These are phyloP conservation scores for Aspergillus incahuasiensis DNA, from an alignment of 495 filamentous ascomycete species.

Conservation along the genomic window DNA sequence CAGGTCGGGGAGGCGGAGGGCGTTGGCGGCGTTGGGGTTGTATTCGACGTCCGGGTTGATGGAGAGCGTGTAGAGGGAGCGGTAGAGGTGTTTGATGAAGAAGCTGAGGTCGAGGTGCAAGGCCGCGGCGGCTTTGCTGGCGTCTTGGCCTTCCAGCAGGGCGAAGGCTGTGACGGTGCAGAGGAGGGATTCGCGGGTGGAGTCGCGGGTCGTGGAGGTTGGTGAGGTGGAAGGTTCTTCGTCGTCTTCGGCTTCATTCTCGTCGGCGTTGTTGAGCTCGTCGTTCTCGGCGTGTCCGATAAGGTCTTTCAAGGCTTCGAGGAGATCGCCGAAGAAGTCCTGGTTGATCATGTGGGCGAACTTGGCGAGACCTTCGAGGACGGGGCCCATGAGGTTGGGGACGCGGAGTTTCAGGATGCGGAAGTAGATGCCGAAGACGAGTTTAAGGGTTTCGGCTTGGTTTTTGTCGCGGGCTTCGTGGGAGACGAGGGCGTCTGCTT, in stretches of 20 bases:
- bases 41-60: constrained; percentile 83
- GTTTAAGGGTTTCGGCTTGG: constrained; percentile 89
- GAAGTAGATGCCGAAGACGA: constrained; percentile 94
- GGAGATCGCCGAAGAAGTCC: constrained; percentile 93
- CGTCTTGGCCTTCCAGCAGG: constrained; percentile 84
- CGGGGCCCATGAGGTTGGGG: constrained; percentile 83
- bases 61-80: constrained; percentile 67
- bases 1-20: constrained; percentile 76
- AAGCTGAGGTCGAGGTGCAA: constrained; percentile 88
- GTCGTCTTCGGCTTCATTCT: constrained; percentile 23
- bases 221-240: constrained; percentile 39
- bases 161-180: constrained; percentile 95
- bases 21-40: constrained; percentile 56
- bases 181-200: constrained; percentile 81
- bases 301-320: constrained; percentile 89
- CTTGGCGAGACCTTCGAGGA: constrained; percentile 83
- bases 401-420: constrained; percentile 77
- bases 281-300: constrained; percentile 61
- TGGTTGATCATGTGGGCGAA: constrained; percentile 97
- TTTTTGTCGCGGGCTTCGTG: constrained; percentile 89
- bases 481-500: constrained; percentile 83
- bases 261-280: constrained; percentile 34
- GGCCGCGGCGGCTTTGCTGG: constrained; percentile 53
- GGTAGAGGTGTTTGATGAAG: constrained; percentile 92
- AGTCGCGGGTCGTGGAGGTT: constrained; percentile 48